These are phyloP conservation scores for Collybia mongolica DNA, from an alignment of 768 basidiomycete genomes.

Conservation along the genomic window DNA sequence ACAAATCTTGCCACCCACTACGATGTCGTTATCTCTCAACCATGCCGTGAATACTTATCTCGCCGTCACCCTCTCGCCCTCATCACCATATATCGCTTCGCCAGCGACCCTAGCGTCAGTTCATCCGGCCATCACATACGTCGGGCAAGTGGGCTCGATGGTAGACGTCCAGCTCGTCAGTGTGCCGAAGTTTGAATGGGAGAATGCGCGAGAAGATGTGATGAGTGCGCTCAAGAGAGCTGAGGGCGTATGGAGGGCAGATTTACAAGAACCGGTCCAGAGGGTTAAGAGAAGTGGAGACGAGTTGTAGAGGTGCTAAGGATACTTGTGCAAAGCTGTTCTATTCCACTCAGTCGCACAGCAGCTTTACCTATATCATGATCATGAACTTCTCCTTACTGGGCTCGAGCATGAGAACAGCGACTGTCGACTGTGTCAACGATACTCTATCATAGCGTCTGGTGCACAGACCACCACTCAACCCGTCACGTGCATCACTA, in stretches of 20 bases:
- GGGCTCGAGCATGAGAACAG: background rate
- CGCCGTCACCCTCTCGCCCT: conserved; percentile 22
- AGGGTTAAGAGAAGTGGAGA: conserved; percentile 24
- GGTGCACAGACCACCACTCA: background rate
- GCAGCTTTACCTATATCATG: too few relatives aligned
- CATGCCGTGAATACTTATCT: conserved; percentile 24
- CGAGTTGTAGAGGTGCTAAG: conserved; percentile 15
- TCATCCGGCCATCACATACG: conserved; percentile 24
- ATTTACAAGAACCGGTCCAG: conserved; percentile 23
- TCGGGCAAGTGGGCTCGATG: conserved; percentile 31
- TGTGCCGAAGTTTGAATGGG: conserved; percentile 27
- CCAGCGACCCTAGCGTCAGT: conserved; percentile 21
- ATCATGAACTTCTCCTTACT: too few relatives aligned
- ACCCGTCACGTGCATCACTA: background rate
- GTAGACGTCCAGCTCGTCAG: conserved; percentile 28
- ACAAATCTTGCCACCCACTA: background rate
- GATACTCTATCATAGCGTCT: background rate
- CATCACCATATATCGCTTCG: conserved; percentile 15
- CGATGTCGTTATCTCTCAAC: conserved; percentile 19
- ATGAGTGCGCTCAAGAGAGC: conserved; percentile 17
- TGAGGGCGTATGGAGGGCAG: conserved; percentile 24
- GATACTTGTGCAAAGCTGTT: too few relatives aligned
- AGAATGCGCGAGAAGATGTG: conserved; percentile 18
- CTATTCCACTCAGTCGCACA: too few relatives aligned
- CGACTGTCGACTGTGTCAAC: background rate